Conservation (phyloP, 2,329 filamentous ascomycete genomes). For the Orbilia quercus region DNA sequence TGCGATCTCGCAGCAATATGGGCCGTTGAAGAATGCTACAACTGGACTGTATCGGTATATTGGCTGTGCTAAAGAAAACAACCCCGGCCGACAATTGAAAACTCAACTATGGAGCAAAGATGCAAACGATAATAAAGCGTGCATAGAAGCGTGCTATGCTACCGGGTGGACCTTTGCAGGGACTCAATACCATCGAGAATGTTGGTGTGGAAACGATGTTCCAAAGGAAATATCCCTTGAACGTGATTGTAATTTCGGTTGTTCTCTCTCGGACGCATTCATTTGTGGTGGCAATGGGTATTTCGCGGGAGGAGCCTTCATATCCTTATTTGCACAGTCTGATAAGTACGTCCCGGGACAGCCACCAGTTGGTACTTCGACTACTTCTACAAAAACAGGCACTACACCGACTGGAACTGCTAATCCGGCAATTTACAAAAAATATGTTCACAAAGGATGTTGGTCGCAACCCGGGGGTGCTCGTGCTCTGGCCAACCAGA, state of each 20-base stretch:
- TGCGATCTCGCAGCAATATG: slow-evolving; percentile 68
- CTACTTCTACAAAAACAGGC: slow-evolving; percentile 53
- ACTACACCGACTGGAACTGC: slow-evolving; percentile 29
- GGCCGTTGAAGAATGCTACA: slow-evolving; percentile 63
- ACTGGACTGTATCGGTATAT: slow-evolving; percentile 67
- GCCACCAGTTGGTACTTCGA: slow-evolving; percentile 17
- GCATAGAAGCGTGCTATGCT: slow-evolving; percentile 65
- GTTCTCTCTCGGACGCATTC: slow-evolving; percentile 19
- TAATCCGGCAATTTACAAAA: slow-evolving; percentile 31
- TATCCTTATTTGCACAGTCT: slow-evolving; percentile 67
- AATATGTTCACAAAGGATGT: slow-evolving; percentile 44
- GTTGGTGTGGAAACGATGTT: slow-evolving; percentile 69
- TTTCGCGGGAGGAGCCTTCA: slow-evolving; percentile 63
- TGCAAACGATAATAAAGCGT: slow-evolving; percentile 65
- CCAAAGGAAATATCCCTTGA: slow-evolving; percentile 64
- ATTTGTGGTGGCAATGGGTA: slow-evolving; percentile 69
- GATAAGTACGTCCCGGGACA: slow-evolving; percentile 58
- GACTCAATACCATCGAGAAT: slow-evolving; percentile 65
- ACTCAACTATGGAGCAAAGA: slow-evolving; percentile 64
- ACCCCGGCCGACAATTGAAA: slow-evolving; percentile 68
- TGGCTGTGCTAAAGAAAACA: slow-evolving; percentile 71
- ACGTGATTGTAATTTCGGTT: slow-evolving; percentile 60
- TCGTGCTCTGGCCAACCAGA: slow-evolving; percentile 13
- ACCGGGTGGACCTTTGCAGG: slow-evolving; percentile 65
- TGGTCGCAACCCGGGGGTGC: slow-evolving; percentile 15